These are phyloP conservation scores for Sporodiniella umbellata DNA, from an alignment of 371 early-diverging fungal species.

Conservation along the genomic window DNA sequence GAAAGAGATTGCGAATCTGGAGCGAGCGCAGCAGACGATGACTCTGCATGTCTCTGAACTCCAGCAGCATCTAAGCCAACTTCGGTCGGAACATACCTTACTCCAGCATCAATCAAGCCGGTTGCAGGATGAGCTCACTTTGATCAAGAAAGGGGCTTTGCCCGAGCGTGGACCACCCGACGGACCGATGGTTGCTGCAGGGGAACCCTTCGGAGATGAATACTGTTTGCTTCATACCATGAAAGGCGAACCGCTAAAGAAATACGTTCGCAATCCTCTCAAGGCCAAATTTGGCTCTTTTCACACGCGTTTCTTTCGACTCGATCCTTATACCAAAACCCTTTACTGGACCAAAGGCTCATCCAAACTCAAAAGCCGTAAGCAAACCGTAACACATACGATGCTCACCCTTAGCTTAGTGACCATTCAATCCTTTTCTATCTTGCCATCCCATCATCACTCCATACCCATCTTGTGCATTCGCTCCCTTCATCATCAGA, in stretches of 20 bases:
- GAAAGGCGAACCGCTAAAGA: slow-evolving; percentile 76
- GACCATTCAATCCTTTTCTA: slow-evolving; percentile 46
- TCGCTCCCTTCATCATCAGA: slow-evolving; percentile 50
- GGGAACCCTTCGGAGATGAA: too few relatives aligned
- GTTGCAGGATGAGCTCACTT: slow-evolving; percentile 52
- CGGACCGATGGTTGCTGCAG: too few relatives aligned
- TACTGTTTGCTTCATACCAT: slow-evolving; percentile 53
- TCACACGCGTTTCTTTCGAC: slow-evolving; percentile 75
- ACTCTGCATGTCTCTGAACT: slow-evolving; percentile 45
- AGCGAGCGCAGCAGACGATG: slow-evolving; percentile 35
- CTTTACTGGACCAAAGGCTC: slow-evolving; percentile 68
- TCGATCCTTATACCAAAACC: slow-evolving; percentile 78
- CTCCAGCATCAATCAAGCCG: slow-evolving; percentile 41
- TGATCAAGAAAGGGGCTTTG: too few relatives aligned
- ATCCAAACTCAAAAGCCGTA: slow-evolving; percentile 49
- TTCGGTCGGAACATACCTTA: slow-evolving; percentile 43
- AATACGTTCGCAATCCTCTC: slow-evolving; percentile 59
- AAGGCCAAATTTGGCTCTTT: slow-evolving; percentile 58
- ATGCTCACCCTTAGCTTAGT: not conserved
- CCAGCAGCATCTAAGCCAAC: slow-evolving; percentile 37
- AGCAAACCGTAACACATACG: not conserved
- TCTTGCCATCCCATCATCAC: slow-evolving; percentile 26
- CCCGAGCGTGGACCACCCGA: too few relatives aligned
- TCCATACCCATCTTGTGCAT: slow-evolving; percentile 52
- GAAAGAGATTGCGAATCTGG: slow-evolving; percentile 39